These are phyloP conservation scores for Tylopilus felleus DNA, from an alignment of 768 basidiomycete species.

Conservation along the genomic window DNA sequence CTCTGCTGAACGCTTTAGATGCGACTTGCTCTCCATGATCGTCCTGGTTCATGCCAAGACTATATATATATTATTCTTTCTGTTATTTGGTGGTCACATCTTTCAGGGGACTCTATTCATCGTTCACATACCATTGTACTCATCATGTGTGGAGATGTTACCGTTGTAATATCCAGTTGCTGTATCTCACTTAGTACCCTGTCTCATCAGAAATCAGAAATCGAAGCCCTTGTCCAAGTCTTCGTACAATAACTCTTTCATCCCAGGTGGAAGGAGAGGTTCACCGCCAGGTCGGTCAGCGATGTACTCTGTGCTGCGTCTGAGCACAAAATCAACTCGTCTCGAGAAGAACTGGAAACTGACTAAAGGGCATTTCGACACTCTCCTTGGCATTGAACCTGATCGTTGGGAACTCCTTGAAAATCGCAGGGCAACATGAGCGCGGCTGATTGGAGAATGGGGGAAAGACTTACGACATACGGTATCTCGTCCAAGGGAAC, in stretches of 20 bases:
- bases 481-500: slow-evolving; percentile 70
- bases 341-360: slow-evolving; percentile 28
- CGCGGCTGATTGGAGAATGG: neutral
- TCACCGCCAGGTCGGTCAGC: slow-evolving; percentile 43
- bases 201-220: slow-evolving; percentile 13
- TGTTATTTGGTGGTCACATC: neutral
- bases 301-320: slow-evolving; percentile 44
- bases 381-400: slow-evolving; percentile 81
- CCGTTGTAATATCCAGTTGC: slow-evolving; percentile 21
- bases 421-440: neutral
- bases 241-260: slow-evolving; percentile 80
- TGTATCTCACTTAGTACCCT: slow-evolving; percentile 16
- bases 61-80: neutral
- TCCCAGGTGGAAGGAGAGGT: slow-evolving; percentile 83
- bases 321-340: neutral
- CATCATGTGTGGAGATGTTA: slow-evolving; percentile 1
- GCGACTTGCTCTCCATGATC: neutral
- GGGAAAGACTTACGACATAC: slow-evolving; percentile 51
- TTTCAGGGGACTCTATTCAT: slow-evolving; percentile 5
- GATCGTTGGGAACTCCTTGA: slow-evolving; percentile 89
- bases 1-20: slow-evolving; percentile 2
- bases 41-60: neutral
- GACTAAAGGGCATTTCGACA: slow-evolving; percentile 98
- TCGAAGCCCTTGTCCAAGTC: slow-evolving; percentile 89
- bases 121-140: slow-evolving; percentile 15